phyloP scores from a whole-genome alignment of 2,329 filamentous ascomycete genomes.

The Fusarium odoratissimum region DNA sequence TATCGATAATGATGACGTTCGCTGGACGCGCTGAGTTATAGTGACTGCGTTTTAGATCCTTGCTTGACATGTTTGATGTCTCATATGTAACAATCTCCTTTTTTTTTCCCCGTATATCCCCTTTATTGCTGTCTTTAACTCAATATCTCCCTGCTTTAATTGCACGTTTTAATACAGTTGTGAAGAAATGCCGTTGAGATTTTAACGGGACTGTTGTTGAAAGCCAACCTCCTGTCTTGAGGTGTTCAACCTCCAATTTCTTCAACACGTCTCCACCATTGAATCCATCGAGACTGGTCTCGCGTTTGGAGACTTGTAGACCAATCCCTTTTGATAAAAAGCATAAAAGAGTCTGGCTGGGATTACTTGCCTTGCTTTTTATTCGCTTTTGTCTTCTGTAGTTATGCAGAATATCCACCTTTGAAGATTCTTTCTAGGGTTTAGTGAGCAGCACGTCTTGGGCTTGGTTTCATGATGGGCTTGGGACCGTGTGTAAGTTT shows the following conservation, averaged over 20 bases:
- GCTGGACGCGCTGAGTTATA: constrained; percentile 34
- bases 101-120: not conserved
- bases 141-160: not conserved
- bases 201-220: constrained; percentile 2
- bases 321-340: constrained; percentile 24
- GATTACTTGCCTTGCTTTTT: not conserved
- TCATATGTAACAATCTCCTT: not conserved
- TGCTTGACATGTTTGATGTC: constrained; percentile 20
- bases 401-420: constrained; percentile 1
- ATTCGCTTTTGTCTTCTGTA: constrained; percentile 8
- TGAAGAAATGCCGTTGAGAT: not conserved
- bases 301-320: constrained; percentile 28
- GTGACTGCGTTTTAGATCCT: constrained; percentile 30
- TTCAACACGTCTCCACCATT: constrained; percentile 37
- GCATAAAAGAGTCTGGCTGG: constrained; percentile 14
- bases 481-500: not conserved
- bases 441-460: constrained; percentile 4
- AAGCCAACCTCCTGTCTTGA: constrained; percentile 22
- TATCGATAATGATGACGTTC: constrained; percentile 37
- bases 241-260: constrained; percentile 21
- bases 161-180: not conserved
- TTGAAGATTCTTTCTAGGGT: not conserved
- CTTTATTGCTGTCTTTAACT: not conserved
- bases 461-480: not conserved
- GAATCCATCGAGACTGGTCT: constrained; percentile 2